Percentiles rank a stretch among this genome's conserved stretches.
These are phyloP conservation scores for Solioccasus polychromus DNA, from an alignment of 768 basidiomycete genomes.

Conservation along the genomic window DNA sequence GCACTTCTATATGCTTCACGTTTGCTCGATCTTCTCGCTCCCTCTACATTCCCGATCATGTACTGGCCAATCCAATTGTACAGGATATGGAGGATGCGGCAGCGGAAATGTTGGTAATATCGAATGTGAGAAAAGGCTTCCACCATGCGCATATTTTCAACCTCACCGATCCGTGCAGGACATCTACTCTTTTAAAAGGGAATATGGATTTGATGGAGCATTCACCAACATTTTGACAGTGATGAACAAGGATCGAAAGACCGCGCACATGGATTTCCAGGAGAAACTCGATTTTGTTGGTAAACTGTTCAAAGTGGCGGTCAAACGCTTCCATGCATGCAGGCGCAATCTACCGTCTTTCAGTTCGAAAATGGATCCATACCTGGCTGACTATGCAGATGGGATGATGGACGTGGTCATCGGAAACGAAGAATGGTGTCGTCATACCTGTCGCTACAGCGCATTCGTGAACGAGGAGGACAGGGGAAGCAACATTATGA, in stretches of 20 bases:
- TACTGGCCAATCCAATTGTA: constrained; percentile 7
- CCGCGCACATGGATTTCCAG: constrained; percentile 12
- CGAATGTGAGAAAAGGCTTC: constrained; percentile 8
- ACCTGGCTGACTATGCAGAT: constrained; percentile 7
- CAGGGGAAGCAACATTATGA: constrained; percentile 5
- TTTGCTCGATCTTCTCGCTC: too few relatives aligned
- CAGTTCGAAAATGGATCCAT: constrained; percentile 5
- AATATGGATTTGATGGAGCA: constrained; percentile 7
- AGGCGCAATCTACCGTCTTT: constrained; percentile 10
- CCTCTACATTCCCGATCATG: constrained; percentile 11
- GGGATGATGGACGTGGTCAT: constrained; percentile 6
- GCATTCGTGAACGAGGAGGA: constrained; percentile 10
- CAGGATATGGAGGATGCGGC: constrained; percentile 11
- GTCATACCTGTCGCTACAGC: constrained; percentile 9
- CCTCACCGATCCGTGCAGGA: constrained; percentile 8
- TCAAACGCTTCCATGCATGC: constrained; percentile 6
- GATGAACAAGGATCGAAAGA: constrained; percentile 6
- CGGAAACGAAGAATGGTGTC: constrained; percentile 14
- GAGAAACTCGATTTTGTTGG: constrained; percentile 6
- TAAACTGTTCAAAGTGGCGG: constrained; percentile 10
- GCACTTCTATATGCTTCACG: too few relatives aligned
- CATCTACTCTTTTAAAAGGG: constrained; percentile 19
- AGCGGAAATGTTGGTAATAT: constrained; percentile 7
- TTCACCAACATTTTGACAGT: constrained; percentile 11
- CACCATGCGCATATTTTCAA: too few relatives aligned